These are phyloP conservation scores for Coemansia javaensis DNA, from an alignment of 192 early-diverging fungal genomes.

Conservation along the genomic window DNA sequence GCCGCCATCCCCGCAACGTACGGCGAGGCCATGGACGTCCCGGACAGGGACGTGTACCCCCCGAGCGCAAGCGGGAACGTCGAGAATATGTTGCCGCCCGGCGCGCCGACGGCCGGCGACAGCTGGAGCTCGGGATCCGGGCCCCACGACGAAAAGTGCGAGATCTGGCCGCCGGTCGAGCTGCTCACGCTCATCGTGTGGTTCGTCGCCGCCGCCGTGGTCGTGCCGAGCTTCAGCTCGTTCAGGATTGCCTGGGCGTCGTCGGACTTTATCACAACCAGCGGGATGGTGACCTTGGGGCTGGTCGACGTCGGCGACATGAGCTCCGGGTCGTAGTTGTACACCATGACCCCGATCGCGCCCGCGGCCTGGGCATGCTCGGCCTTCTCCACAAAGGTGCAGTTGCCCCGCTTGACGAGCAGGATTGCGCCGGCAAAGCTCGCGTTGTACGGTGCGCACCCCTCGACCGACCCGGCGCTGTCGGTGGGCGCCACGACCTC, in stretches of 20 bases:
- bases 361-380: slow-evolving; percentile 53
- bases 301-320: slow-evolving; percentile 42
- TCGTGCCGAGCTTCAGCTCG: slow-evolving; percentile 34
- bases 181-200: slow-evolving; percentile 41
- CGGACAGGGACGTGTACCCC: slow-evolving; percentile 53
- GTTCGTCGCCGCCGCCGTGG: slow-evolving; percentile 50
- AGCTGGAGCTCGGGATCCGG: slow-evolving; percentile 62
- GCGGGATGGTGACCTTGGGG: slow-evolving; percentile 50
- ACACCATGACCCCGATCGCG: slow-evolving; percentile 63
- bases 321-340: slow-evolving; percentile 46
- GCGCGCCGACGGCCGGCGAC: slow-evolving; percentile 60
- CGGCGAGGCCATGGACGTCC: slow-evolving; percentile 69
- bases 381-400: slow-evolving; percentile 63
- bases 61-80: slow-evolving; percentile 56
- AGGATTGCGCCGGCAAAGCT: slow-evolving; percentile 51
- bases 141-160: slow-evolving; percentile 71
- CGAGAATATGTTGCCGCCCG: slow-evolving; percentile 61
- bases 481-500: slow-evolving; percentile 46
- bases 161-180: slow-evolving; percentile 58
- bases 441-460: slow-evolving; percentile 46
- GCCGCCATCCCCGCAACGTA: slow-evolving; percentile 50
- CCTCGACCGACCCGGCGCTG: slow-evolving; percentile 52
- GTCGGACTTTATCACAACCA: slow-evolving; percentile 52
- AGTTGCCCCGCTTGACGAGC: slow-evolving; percentile 66
- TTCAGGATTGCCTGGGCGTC: slow-evolving; percentile 52